A percentile compares a stretch with the other conserved stretches of the same genome.
phyloP scores from a whole-genome alignment of 2,329 filamentous ascomycete genomes.

The Aspergillus sp. region DNA sequence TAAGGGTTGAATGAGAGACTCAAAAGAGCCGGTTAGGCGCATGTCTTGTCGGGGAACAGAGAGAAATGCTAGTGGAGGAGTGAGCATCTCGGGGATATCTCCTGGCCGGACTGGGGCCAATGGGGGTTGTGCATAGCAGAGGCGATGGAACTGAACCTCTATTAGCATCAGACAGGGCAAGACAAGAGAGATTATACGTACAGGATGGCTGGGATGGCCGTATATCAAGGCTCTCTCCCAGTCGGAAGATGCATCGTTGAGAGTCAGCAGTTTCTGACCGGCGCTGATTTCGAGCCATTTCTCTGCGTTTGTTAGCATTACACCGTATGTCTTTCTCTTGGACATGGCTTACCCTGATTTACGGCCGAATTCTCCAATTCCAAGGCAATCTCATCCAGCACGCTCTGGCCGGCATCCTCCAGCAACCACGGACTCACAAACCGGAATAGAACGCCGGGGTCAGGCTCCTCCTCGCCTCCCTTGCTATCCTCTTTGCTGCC shows the following conservation, averaged over 20 bases:
- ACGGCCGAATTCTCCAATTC: constrained; percentile 6
- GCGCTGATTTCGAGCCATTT: constrained; percentile 8
- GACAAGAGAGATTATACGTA: not conserved
- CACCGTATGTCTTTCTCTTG: not conserved
- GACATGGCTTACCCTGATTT: constrained; percentile 8
- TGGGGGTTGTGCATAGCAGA: constrained; percentile 8
- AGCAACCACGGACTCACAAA: constrained; percentile 6
- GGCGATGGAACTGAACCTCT: constrained; percentile 8
- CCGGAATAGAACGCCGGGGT: constrained; percentile 5
- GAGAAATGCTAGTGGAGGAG: constrained; percentile 12
- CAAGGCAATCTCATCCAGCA: constrained; percentile 4
- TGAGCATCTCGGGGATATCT: constrained; percentile 10
- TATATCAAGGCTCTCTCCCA: constrained; percentile 12
- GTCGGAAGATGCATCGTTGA: constrained; percentile 1
- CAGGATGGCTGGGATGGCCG: constrained; percentile 14
- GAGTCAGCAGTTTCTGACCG: not conserved
- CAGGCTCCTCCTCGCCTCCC: not conserved
- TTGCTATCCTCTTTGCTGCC: not conserved
- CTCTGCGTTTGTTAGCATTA: constrained; percentile 2
- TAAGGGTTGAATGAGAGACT: constrained; percentile 10
- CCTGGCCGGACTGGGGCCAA: constrained; percentile 5
- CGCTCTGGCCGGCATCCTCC: not conserved
- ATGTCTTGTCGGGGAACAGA: constrained; percentile 10
- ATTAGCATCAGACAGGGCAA: no score
- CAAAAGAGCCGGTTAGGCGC: constrained; percentile 11